Evolutionary conservation across 2,329 filamentous ascomycete species (phyloP), one percentile per base, ranked within the genome.

Genomic region (Fulvia fulva): DNA sequence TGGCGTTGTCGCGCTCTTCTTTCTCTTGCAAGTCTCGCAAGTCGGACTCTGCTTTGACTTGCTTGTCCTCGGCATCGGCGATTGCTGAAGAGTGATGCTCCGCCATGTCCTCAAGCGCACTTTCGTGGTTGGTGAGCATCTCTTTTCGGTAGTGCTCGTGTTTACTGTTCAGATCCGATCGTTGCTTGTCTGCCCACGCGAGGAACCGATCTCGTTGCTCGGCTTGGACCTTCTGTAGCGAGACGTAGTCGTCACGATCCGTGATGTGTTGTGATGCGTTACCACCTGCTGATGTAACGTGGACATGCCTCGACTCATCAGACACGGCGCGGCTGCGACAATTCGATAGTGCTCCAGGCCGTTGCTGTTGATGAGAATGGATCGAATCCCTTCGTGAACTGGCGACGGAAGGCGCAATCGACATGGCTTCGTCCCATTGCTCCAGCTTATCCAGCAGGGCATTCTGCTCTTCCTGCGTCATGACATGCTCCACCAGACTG

Each of bases 21-120:
- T 74, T 67, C 1, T 68, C 70, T 22, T 80, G 78, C 2, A 68
- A 56, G 53, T 72, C 68, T 34, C 75, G 73, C 23, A 80, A 65
- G 46, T 76, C 74, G 37, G 75, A 72, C 62, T 79, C 77, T 21
- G 73, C 74, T 14, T 69, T 65, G 16, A 79, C 70, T 60, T 79
- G 77, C 55, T 70, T 72, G 61, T 79, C 77, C 61, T 79, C 77
- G 9, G 78, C 68, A n/a, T 71, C 68, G 28, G 76, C 71, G 6
- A 78, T 67, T 21, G 73, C 73, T 16, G 70, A 57, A 1, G 65
- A 60, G 54, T 80, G 77, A 67, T 75, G 51, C 44, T 71, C 67
- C n/a, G 57, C 43, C 37, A 70, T 61, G 7, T 66, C 66, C 37
- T 70, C 67, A 4, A 65, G 19, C 0, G 57, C 63, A 8, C 51